phyloP scores from a whole-genome alignment of 2,329 filamentous ascomycete species.

The Penicillium sp. region DNA sequence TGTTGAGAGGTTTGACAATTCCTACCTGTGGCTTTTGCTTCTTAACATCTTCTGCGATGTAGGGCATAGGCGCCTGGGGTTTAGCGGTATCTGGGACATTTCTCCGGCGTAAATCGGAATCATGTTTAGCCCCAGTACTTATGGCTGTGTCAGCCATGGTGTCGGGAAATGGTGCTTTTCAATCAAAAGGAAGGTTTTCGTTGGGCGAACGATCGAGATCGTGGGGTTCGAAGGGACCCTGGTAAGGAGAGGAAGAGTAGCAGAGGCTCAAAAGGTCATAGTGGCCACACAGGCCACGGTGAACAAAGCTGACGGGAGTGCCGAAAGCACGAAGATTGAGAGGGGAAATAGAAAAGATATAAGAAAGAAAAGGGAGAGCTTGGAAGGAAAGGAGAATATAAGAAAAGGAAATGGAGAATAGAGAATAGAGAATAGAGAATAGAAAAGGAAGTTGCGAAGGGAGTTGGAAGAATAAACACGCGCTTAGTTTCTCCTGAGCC shows the following conservation, averaged over 20 bases:
- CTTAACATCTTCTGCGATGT: constrained; percentile 31
- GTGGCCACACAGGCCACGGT: constrained; percentile 11
- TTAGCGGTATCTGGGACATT: constrained; percentile 40
- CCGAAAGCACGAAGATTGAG: constrained; percentile 2
- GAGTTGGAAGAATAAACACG: constrained; percentile 24
- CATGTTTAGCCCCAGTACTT: constrained; percentile 35
- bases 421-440: background rate
- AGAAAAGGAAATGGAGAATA: no score
- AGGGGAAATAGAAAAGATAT: constrained; percentile 7
- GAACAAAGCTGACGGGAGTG: constrained; percentile 8
- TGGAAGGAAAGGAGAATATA: background rate
- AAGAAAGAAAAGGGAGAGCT: constrained; percentile 10
- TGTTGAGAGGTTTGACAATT: background rate
- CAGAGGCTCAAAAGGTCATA: constrained; percentile 20
- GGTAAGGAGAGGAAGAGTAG: constrained; percentile 13
- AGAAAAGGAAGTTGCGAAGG: constrained; percentile 4
- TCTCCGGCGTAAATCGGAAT: constrained; percentile 42
- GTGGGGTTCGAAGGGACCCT: background rate
- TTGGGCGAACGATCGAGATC: background rate
- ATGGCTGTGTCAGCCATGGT: constrained; percentile 38
- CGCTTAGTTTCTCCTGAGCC: constrained; percentile 7
- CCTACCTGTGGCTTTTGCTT: constrained; percentile 40
- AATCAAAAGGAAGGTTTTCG: background rate
- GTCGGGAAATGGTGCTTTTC: background rate
- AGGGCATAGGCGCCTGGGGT: constrained; percentile 21